phyloP scores from a whole-genome alignment of 192 early-diverging fungal species.

The Coemansia sp. region DNA sequence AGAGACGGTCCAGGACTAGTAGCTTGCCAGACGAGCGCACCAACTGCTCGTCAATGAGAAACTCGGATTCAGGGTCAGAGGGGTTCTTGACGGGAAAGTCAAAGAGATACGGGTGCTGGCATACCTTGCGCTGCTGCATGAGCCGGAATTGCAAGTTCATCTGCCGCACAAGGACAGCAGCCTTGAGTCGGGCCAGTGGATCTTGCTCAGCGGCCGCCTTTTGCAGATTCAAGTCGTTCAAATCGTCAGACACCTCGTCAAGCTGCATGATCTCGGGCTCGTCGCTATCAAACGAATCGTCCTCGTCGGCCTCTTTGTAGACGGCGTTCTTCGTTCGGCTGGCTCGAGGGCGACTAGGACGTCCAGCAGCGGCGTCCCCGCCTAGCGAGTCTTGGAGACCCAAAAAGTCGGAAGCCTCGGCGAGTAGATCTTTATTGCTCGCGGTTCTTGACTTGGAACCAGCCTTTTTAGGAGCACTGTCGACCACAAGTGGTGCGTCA shows the following conservation, averaged over 20 bases:
- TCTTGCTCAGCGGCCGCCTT: not conserved
- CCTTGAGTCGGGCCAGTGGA: conserved; percentile 14
- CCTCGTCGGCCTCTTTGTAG: conserved; percentile 15
- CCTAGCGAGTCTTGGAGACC: not conserved
- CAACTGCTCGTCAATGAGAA: conserved; percentile 58
- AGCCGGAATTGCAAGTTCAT: conserved; percentile 75
- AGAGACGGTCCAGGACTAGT: conserved; percentile 75
- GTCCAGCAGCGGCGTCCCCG: conserved; percentile 2
- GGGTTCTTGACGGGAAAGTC: conserved; percentile 64
- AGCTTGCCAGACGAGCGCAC: conserved; percentile 86
- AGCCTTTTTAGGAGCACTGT: not conserved
- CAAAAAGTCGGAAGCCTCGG: conserved; percentile 16
- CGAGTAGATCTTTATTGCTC: not conserved
- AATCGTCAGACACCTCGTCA: conserved; percentile 47
- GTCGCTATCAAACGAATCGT: conserved; percentile 17
- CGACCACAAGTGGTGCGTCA: not conserved
- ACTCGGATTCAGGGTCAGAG: conserved; percentile 60
- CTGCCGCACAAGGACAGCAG: conserved; percentile 56
- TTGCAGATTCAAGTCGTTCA: conserved; percentile 57
- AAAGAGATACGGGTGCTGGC: conserved; percentile 96
- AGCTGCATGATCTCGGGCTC: not conserved
- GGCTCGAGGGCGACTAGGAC: conserved; percentile 9
- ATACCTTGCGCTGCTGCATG: conserved; percentile 94
- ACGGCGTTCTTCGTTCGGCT: conserved; percentile 34
- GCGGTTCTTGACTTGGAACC: not conserved